Evolutionary conservation across 306 rosid species (phyloP).

Genomic region (Rubus parviflorus): DNA sequence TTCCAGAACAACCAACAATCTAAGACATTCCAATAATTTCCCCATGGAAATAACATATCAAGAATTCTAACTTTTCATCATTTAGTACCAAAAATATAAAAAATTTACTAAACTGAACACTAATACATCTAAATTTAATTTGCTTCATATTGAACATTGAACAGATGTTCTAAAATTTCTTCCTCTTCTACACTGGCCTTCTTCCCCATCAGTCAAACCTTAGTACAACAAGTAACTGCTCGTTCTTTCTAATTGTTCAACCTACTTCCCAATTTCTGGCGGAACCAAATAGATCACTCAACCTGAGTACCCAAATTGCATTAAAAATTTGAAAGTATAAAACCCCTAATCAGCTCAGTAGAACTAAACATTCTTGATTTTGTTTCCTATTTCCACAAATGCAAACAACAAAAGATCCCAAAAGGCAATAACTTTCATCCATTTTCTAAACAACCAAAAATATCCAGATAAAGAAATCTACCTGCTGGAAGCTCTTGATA

Average conservation of each 20-base stretch:
- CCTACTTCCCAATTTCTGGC: neutral
- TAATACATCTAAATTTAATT: neutral
- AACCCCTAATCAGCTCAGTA: neutral
- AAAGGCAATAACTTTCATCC: neutral
- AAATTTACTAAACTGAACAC: neutral
- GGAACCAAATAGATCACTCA: neutral
- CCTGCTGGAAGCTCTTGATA: slow-evolving; percentile 98
- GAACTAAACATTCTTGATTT: neutral
- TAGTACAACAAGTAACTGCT: neutral
- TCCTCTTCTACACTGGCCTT: neutral
- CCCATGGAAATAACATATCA: neutral
- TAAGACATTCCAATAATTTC: neutral
- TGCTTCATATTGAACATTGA: neutral
- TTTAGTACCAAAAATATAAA: neutral
- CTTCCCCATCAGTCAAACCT: neutral
- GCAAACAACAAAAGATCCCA: neutral
- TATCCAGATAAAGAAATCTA: slow-evolving; percentile 13
- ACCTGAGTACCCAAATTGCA: neutral
- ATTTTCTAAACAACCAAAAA: slow-evolving; percentile 4
- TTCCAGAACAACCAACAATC: neutral
- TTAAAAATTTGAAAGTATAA: neutral
- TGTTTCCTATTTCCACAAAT: neutral
- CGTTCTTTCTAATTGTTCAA: neutral
- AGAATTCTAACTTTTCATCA: neutral
- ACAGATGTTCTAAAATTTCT: neutral